These are phyloP conservation scores for Solanum peruvianum DNA, from an alignment of 257 asterid genomes.

Conservation along the genomic window DNA sequence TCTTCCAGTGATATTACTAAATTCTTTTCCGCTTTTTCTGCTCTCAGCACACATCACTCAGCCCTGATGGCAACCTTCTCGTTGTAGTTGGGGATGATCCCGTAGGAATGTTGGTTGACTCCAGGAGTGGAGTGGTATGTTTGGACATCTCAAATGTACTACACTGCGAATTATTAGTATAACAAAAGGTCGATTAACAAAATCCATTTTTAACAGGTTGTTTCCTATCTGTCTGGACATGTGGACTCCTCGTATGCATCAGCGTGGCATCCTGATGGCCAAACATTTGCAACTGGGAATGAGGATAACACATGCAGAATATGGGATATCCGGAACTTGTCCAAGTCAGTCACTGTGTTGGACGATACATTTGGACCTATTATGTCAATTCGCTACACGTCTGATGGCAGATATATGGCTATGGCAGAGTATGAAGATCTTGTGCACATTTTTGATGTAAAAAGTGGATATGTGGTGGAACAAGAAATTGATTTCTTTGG, in stretches of 20 bases:
- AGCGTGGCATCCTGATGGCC: neutral
- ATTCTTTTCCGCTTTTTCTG: neutral
- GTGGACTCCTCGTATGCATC: neutral
- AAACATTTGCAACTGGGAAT: neutral
- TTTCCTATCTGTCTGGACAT: neutral
- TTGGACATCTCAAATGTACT: neutral
- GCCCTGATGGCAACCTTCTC: conserved; percentile 75
- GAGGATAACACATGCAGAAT: neutral
- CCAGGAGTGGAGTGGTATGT: neutral
- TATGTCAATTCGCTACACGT: neutral
- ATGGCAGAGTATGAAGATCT: neutral
- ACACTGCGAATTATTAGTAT: neutral
- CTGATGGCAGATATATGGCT: neutral
- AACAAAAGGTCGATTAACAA: neutral
- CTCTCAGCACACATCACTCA: conserved; percentile 77
- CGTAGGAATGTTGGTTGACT: neutral
- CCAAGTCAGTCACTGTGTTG: neutral
- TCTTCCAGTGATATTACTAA: neutral
- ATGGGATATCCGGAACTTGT: neutral
- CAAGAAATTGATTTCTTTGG: neutral
- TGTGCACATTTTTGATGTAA: neutral
- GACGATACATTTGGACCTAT: neutral
- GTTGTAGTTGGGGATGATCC: neutral
- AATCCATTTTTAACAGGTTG: neutral
- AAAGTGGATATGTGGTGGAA: neutral